Conservation (phyloP, 2,329 filamentous ascomycete species). For the Blumeriella jaapii region DNA sequence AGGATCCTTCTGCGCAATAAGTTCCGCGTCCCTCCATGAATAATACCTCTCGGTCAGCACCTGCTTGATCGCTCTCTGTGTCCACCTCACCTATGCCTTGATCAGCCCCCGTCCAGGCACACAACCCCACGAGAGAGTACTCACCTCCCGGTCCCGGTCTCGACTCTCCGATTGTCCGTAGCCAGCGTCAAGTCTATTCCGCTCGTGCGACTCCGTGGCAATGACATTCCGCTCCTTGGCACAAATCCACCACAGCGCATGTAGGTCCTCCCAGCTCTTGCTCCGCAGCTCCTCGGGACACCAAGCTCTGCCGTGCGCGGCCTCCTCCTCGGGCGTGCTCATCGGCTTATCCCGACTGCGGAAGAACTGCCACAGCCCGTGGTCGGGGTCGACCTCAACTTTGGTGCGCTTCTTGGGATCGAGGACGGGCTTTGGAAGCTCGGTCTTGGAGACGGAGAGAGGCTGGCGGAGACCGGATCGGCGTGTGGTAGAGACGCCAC, state of each 20-base stretch:
- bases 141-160: slow-evolving; percentile 54
- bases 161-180: slow-evolving; percentile 62
- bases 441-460: slow-evolving; percentile 61
- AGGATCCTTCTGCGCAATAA: slow-evolving; percentile 52
- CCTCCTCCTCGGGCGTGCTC: slow-evolving; percentile 58
- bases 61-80: slow-evolving; percentile 75
- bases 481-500: slow-evolving; percentile 73
- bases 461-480: slow-evolving; percentile 63
- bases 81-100: slow-evolving; percentile 53
- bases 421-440: slow-evolving; percentile 60
- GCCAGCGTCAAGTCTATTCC: slow-evolving; percentile 52
- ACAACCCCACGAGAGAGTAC: slow-evolving; percentile 25
- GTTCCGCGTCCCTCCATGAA: slow-evolving; percentile 67
- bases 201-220: slow-evolving; percentile 63
- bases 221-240: slow-evolving; percentile 83
- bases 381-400: slow-evolving; percentile 52
- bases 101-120: slow-evolving; percentile 10
- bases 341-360: slow-evolving; percentile 56
- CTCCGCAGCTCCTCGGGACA: slow-evolving; percentile 70
- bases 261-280: slow-evolving; percentile 91
- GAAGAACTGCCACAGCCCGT: slow-evolving; percentile 93
- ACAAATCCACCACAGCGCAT: slow-evolving; percentile 90
- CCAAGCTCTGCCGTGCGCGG: slow-evolving; percentile 72
- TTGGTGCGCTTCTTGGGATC: slow-evolving; percentile 43
- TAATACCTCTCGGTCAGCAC: slow-evolving; percentile 80